phyloP scores from a whole-genome alignment of 1,139 yeast species.

The Lodderomyces parapsilosis region DNA sequence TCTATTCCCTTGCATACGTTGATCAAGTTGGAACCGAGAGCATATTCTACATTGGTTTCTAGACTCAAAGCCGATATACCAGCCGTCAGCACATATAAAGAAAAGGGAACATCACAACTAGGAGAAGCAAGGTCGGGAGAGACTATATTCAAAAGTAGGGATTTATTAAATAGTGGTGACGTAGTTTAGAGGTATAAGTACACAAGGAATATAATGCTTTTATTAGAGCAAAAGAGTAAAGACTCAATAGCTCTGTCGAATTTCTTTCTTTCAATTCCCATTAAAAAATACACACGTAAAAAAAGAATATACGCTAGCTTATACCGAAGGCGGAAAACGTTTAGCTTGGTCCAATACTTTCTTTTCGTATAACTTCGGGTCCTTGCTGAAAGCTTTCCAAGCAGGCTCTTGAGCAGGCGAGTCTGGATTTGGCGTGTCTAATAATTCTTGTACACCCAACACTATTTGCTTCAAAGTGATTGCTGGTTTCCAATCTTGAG shows the following conservation, averaged over 20 bases:
- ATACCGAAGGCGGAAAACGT: slow-evolving; percentile 43
- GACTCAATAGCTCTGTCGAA: too few relatives aligned
- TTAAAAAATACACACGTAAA: not conserved
- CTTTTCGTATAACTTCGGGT: slow-evolving; percentile 65
- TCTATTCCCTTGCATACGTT: slow-evolving; percentile 94
- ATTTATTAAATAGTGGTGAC: slow-evolving; percentile 35
- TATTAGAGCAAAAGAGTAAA: too few relatives aligned
- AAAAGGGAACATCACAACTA: slow-evolving; percentile 81
- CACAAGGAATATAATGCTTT: too few relatives aligned
- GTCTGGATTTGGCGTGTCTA: slow-evolving; percentile 87
- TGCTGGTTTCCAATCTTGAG: slow-evolving; percentile 98
- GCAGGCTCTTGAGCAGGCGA: slow-evolving; percentile 99
- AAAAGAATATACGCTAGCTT: not conserved
- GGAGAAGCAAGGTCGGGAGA: slow-evolving; percentile 50
- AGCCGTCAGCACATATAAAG: slow-evolving; percentile 95
- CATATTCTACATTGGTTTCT: slow-evolving; percentile 85
- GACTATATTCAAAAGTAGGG: slow-evolving; percentile 34
- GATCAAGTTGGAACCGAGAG: slow-evolving; percentile 90
- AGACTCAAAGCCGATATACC: slow-evolving; percentile 94
- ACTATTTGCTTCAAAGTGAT: slow-evolving; percentile 87
- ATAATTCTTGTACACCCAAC: slow-evolving; percentile 87
- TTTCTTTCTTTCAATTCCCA: too few relatives aligned
- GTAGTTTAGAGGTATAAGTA: slow-evolving; percentile 4
- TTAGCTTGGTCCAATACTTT: slow-evolving; percentile 82
- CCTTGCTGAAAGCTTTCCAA: slow-evolving; percentile 78